Percentiles rank a stretch among this genome's conserved stretches.
Evolutionary conservation across 1,284 basidiomycete genomes (phyloP).

Genomic region (Gastroboletus turbinatus): DNA sequence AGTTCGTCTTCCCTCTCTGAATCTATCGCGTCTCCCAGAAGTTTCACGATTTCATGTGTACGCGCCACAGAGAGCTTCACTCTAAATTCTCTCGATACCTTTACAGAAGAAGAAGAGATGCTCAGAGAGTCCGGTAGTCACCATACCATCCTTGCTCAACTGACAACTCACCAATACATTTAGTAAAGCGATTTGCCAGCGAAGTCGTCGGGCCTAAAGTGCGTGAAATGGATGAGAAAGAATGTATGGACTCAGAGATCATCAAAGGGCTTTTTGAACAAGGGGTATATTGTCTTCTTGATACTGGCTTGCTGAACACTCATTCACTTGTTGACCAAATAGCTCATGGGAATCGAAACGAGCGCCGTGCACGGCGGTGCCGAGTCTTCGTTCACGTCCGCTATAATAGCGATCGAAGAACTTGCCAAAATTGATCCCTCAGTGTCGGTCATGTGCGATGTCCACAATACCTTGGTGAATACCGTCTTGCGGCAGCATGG

Average conservation of each 20-base stretch:
- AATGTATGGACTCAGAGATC: slow-evolving; percentile 88
- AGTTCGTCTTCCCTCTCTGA: neutral
- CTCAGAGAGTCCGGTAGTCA: slow-evolving; percentile 80
- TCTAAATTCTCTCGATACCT: slow-evolving; percentile 69
- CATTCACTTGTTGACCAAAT: neutral
- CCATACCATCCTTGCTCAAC: neutral
- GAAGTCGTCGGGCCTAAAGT: slow-evolving; percentile 92
- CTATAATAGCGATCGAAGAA: slow-evolving; percentile 97
- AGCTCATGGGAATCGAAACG: slow-evolving; percentile 99
- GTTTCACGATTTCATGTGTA: slow-evolving; percentile 20
- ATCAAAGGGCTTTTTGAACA: slow-evolving; percentile 94
- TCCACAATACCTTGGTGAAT: slow-evolving; percentile 98
- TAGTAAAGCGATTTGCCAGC: slow-evolving; percentile 84
- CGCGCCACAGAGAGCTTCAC: slow-evolving; percentile 16
- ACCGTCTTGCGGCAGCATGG: slow-evolving; percentile 92
- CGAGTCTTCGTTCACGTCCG: slow-evolving; percentile 90
- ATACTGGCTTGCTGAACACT: neutral
- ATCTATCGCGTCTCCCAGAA: slow-evolving; percentile 12
- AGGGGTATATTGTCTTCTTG: slow-evolving; percentile 61
- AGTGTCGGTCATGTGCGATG: slow-evolving; percentile 95
- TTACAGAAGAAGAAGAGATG: slow-evolving; percentile 92
- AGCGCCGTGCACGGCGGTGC: slow-evolving; percentile 82
- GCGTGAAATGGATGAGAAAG: slow-evolving; percentile 96
- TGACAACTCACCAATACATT: neutral
- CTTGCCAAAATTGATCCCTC: slow-evolving; percentile 95